Conservation (phyloP, 805 yeast genomes). For the Jamesozyma hellenica region DNA sequence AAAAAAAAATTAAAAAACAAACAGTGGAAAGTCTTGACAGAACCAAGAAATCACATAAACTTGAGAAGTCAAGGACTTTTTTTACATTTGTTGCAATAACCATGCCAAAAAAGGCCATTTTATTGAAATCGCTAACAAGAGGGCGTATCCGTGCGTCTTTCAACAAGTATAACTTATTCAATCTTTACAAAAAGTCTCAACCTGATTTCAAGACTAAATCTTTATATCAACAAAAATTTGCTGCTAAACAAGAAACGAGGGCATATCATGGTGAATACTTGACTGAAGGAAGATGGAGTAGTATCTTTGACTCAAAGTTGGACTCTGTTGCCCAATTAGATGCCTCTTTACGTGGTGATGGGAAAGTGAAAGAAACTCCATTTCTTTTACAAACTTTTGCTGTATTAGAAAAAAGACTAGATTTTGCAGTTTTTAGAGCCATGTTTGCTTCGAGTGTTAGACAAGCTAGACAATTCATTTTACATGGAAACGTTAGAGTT, state of each 20-base stretch:
- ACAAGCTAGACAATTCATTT: constrained; percentile 84
- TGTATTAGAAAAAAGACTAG: constrained; percentile 77
- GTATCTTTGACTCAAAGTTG: constrained; percentile 54
- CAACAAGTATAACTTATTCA: constrained; percentile 87
- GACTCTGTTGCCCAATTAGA: constrained; percentile 85
- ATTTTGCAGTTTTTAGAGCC: constrained; percentile 81
- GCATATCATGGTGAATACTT: constrained; percentile 92
- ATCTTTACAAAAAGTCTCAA: constrained; percentile 64
- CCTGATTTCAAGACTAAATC: constrained; percentile 49
- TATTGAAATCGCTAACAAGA: constrained; percentile 48
- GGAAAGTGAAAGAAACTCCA: constrained; percentile 52
- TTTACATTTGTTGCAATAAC: neutral
- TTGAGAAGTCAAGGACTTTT: too few species aligned
- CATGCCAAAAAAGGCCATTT: constrained; percentile 56
- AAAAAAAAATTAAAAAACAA: too few species aligned
- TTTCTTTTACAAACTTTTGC: constrained; percentile 83
- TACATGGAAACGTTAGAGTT: constrained; percentile 73
- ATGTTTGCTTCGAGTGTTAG: constrained; percentile 88
- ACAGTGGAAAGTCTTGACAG: too few species aligned
- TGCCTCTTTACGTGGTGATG: constrained; percentile 46
- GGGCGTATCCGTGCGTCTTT: constrained; percentile 80
- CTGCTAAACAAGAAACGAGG: constrained; percentile 82
- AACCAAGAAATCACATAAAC: too few species aligned
- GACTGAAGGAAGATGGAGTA: constrained; percentile 74
- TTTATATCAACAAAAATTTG: constrained; percentile 87